Evolutionary conservation across 345 rosid genomes (phyloP).

Genomic region (Psidium friedrichsthalianum): DNA sequence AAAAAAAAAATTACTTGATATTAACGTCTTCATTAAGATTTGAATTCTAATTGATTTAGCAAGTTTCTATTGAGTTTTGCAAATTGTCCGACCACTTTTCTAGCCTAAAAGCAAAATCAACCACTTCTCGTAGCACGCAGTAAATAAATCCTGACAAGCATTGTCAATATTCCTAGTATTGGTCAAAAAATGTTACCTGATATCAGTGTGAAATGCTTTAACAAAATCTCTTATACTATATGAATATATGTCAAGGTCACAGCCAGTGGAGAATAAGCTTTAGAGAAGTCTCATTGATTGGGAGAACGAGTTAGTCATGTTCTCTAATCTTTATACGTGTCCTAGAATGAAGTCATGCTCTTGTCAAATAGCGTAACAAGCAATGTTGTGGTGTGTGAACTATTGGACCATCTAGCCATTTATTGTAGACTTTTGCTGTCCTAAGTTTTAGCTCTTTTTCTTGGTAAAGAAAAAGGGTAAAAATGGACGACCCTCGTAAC

Average conservation of each 20-base stretch:
- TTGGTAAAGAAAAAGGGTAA: background rate
- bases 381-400: background rate
- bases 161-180: background rate
- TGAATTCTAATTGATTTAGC: background rate
- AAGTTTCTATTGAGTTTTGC: background rate
- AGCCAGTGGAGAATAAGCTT: background rate
- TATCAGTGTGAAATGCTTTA: background rate
- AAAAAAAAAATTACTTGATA: background rate
- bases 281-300: background rate
- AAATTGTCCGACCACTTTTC: too few relatives aligned
- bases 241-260: background rate
- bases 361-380: background rate
- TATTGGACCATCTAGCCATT: background rate
- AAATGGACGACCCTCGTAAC: background rate
- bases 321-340: too few relatives aligned
- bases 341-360: too few relatives aligned
- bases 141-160: background rate
- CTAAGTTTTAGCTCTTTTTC: background rate
- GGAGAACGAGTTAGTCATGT: background rate
- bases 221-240: background rate
- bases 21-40: background rate
- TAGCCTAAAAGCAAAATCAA: too few relatives aligned
- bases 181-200: background rate
- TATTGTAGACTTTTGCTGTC: background rate
- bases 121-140: too few relatives aligned